Conservation (phyloP, 495 filamentous ascomycete genomes). For the Penicillium roqueforti region DNA sequence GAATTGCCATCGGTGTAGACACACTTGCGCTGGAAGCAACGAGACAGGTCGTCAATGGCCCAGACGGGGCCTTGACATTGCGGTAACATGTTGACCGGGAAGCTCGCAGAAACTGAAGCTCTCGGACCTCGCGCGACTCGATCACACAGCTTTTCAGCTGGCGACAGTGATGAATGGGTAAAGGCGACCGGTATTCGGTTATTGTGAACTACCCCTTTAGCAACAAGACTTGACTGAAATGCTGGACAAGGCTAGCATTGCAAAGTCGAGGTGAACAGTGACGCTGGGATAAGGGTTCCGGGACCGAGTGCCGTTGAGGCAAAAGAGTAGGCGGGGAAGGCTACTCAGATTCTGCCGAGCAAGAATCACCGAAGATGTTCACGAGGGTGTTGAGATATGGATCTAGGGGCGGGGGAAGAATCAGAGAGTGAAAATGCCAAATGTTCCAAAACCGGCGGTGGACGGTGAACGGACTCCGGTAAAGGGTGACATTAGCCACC, state of each 20-base stretch:
- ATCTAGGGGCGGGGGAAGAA: background rate
- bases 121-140: slow-evolving; percentile 7
- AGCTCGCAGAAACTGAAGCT: slow-evolving; percentile 16
- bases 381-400: background rate
- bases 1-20: slow-evolving; percentile 10
- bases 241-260: slow-evolving; percentile 30
- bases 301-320: slow-evolving; percentile 7
- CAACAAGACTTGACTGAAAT: slow-evolving; percentile 15
- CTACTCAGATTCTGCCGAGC: background rate
- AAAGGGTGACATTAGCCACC: slow-evolving; percentile 21
- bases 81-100: slow-evolving; percentile 54
- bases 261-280: slow-evolving; percentile 14
- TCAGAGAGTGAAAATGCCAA: slow-evolving; percentile 8
- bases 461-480: slow-evolving; percentile 20
- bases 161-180: slow-evolving; percentile 1
- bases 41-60: slow-evolving; percentile 81
- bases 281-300: slow-evolving; percentile 4
- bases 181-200: slow-evolving; percentile 3
- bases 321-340: background rate
- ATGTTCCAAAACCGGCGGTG: slow-evolving; percentile 23
- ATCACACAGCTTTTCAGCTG: slow-evolving; percentile 4
- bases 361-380: background rate
- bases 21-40: slow-evolving; percentile 85
- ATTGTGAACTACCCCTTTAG: slow-evolving; percentile 3
- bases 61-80: slow-evolving; percentile 78